Conservation (phyloP, 495 filamentous ascomycete genomes). For the Pyrenula massariospora region DNA sequence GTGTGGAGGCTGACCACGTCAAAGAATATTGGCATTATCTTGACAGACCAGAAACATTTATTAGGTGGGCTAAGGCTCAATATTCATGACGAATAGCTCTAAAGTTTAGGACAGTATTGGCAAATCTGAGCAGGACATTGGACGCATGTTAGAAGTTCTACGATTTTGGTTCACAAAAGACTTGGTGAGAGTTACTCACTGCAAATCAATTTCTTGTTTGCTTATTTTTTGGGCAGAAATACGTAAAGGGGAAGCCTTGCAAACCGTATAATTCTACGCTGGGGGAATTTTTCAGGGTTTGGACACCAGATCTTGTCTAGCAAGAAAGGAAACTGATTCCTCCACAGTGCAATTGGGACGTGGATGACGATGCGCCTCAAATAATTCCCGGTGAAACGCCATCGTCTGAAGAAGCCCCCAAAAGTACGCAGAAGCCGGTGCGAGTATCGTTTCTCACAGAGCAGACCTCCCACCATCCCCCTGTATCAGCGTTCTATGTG, state of each 20-base stretch:
- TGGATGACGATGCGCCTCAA: constrained; percentile 51
- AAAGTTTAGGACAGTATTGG: constrained; percentile 55
- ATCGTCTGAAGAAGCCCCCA: constrained; percentile 13
- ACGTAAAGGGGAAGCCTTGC: constrained; percentile 95
- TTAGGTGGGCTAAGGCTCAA: constrained; percentile 40
- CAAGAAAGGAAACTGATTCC: constrained; percentile 2
- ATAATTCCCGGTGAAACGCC: constrained; percentile 24
- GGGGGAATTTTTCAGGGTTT: constrained; percentile 93
- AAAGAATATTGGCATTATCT: constrained; percentile 97
- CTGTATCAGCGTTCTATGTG: constrained; percentile 91
- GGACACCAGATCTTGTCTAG: constrained; percentile 7
- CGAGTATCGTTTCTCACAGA: constrained; percentile 89
- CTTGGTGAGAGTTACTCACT: constrained; percentile 37
- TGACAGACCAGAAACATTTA: constrained; percentile 89
- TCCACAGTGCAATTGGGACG: constrained; percentile 80
- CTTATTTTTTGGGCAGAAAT: constrained; percentile 51
- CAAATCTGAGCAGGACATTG: constrained; percentile 79
- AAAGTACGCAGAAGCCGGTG: constrained; percentile 41
- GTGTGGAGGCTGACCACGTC: not conserved
- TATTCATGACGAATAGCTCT: constrained; percentile 22
- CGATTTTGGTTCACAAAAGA: constrained; percentile 99
- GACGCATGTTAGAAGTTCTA: constrained; percentile 84
- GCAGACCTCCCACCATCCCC: constrained; percentile 97
- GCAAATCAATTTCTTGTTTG: no score
- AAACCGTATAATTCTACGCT: constrained; percentile 97